A percentile compares a stretch with the other conserved stretches of the same genome.
Evolutionary conservation across 768 basidiomycete species (phyloP).

Genomic region (Rubroboletus satanas): DNA sequence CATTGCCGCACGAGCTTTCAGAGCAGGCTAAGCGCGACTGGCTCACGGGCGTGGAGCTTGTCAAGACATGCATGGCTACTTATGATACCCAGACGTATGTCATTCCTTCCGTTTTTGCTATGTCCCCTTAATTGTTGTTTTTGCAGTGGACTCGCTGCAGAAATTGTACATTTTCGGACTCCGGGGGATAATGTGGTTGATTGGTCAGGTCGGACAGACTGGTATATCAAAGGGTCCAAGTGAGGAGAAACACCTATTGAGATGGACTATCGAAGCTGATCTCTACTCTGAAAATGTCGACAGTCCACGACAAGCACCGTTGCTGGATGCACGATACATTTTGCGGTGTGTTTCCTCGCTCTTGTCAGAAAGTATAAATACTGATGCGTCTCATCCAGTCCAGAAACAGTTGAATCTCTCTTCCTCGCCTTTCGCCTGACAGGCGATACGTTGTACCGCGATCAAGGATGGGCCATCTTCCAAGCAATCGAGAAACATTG

Average conservation of each 20-base stretch:
- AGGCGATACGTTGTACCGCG: constrained; percentile 75
- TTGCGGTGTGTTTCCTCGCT: constrained; percentile 52
- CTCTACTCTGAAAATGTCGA: not conserved
- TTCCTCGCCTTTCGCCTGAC: constrained; percentile 91
- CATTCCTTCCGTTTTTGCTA: constrained; percentile 26
- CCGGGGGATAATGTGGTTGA: constrained; percentile 51
- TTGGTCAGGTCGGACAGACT: constrained; percentile 49
- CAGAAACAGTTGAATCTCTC: constrained; percentile 92
- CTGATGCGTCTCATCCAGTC: constrained; percentile 40
- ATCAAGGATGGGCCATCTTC: constrained; percentile 87
- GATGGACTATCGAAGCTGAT: not conserved
- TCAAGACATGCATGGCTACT: constrained; percentile 85
- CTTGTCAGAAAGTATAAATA: not conserved
- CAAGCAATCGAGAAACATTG: constrained; percentile 84
- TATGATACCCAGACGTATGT: constrained; percentile 80
- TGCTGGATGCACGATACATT: constrained; percentile 90
- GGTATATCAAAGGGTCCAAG: constrained; percentile 89
- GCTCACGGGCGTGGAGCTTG: constrained; percentile 72
- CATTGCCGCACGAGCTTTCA: constrained; percentile 58
- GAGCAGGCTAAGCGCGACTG: constrained; percentile 69
- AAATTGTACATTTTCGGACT: constrained; percentile 83
- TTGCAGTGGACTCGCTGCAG: constrained; percentile 75
- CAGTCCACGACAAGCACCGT: constrained; percentile 26
- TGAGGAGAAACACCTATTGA: constrained; percentile 28
- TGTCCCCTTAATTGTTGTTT: constrained; percentile 22